A percentile compares a stretch with the other conserved stretches of the same genome.
These are phyloP conservation scores for Erigeron canadensis DNA, from an alignment of 129 eudicot genomes.

Conservation along the genomic window DNA sequence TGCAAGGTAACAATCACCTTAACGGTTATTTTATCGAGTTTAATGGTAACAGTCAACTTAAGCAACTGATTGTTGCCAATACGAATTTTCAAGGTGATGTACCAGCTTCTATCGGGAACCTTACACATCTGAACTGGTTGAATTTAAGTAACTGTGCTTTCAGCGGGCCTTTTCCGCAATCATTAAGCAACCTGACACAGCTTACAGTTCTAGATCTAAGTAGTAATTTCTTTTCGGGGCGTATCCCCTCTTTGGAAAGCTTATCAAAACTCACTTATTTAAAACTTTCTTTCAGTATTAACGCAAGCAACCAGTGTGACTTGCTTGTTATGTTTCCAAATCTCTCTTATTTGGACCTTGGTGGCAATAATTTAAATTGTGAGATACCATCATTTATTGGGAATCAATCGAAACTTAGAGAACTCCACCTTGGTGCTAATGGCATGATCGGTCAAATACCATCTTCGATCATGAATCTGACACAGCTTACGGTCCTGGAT, in stretches of 20 bases:
- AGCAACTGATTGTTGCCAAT: not conserved
- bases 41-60: conserved; percentile 24
- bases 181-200: conserved; percentile 30
- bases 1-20: conserved; percentile 10
- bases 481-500: conserved; percentile 4
- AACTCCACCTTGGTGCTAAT: not conserved
- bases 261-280: conserved; percentile 23
- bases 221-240: not conserved
- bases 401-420: conserved; percentile 21
- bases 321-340: conserved; percentile 25
- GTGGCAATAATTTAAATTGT: conserved; percentile 4
- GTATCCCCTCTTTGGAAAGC: conserved; percentile 16
- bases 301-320: conserved; percentile 9
- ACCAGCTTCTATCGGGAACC: conserved; percentile 38
- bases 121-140: conserved; percentile 13
- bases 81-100: conserved; percentile 37
- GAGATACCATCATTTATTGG: conserved; percentile 23
- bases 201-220: conserved; percentile 14
- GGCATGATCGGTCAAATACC: conserved; percentile 22
- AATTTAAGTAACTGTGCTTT: conserved; percentile 6
- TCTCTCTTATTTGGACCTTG: conserved; percentile 14
- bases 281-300: not conserved
- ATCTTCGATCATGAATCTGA: conserved; percentile 24
- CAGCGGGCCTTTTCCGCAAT: conserved; percentile 30
- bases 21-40: conserved; percentile 29